These are phyloP conservation scores for Euphorbia peplus DNA, from an alignment of 345 rosid species.

Conservation along the genomic window DNA sequence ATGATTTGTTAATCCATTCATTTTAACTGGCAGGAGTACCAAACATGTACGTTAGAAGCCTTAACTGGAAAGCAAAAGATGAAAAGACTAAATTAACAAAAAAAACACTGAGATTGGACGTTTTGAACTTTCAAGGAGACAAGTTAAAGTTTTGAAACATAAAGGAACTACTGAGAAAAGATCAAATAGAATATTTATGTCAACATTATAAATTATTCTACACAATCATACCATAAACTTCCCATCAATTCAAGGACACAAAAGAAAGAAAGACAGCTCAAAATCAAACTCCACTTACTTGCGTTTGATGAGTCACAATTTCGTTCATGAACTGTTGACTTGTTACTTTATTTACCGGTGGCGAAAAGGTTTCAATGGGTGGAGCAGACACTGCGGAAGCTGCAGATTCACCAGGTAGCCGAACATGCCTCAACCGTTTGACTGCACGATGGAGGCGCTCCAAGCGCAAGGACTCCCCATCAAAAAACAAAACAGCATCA, in stretches of 20 bases:
- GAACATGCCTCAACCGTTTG: constrained; percentile 27
- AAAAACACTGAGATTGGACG: no score
- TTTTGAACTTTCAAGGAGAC: not conserved
- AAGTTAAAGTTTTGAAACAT: not conserved
- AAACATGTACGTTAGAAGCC: no score
- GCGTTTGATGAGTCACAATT: constrained; percentile 17
- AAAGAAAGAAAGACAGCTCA: not conserved
- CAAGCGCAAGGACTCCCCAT: constrained; percentile 22
- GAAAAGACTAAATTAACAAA: no score
- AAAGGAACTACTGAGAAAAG: not conserved
- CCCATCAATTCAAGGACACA: constrained; percentile 2
- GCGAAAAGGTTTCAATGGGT: constrained; percentile 4
- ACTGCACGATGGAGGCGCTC: constrained; percentile 29
- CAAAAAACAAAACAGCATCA: constrained; percentile 28
- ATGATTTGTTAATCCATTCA: no score
- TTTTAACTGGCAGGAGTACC: no score
- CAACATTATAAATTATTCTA: not conserved
- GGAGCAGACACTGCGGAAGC: constrained; percentile 10
- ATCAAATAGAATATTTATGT: not conserved
- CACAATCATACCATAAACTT: not conserved
- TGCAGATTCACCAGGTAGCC: constrained; percentile 25
- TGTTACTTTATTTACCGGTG: constrained; percentile 6
- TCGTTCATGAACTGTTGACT: constrained; percentile 24
- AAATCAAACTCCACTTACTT: constrained; percentile 30
- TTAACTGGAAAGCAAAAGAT: not conserved